phyloP scores from a whole-genome alignment of 2,329 filamentous ascomycete species.

The Aspergillus fumigatus region DNA sequence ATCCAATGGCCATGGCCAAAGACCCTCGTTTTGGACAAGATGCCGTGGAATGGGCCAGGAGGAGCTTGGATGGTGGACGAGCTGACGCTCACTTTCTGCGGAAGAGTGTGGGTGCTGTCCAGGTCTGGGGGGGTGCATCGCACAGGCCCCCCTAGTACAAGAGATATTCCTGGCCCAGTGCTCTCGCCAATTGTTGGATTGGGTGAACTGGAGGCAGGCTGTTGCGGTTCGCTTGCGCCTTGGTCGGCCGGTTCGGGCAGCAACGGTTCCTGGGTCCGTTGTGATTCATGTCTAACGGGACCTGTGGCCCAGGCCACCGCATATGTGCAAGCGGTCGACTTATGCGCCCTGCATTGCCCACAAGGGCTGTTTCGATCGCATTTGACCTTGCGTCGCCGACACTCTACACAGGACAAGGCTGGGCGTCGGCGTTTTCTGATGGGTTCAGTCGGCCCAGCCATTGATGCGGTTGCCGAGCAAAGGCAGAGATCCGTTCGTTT shows the following conservation, averaged over 20 bases:
- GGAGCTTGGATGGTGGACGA: not conserved
- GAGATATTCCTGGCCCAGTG: no score
- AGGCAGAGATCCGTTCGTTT: no score
- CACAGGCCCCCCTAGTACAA: no score
- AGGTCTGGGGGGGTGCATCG: no score
- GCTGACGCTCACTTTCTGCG: no score
- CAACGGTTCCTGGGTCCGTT: no score
- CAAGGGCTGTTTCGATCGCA: slow-evolving; percentile 26
- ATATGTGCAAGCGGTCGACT: slow-evolving; percentile 11
- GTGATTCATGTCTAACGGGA: no score
- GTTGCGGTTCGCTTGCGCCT: not conserved
- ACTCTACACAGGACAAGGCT: slow-evolving; percentile 24
- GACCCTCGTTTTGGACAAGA: slow-evolving; percentile 20
- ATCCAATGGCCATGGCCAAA: slow-evolving; percentile 25
- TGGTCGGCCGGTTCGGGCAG: not conserved
- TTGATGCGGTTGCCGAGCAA: no score
- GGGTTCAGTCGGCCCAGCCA: no score
- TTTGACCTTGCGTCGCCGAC: slow-evolving; percentile 27
- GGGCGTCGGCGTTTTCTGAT: slow-evolving; percentile 16
- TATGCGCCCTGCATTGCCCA: slow-evolving; percentile 16
- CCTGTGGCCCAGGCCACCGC: slow-evolving; percentile 3
- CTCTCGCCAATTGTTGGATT: no score
- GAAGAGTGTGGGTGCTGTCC: no score
- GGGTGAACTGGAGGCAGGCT: not conserved
- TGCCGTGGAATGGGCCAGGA: slow-evolving; percentile 11